phyloP scores from a whole-genome alignment of 257 asterid genomes.

The Verbena officinalis region DNA sequence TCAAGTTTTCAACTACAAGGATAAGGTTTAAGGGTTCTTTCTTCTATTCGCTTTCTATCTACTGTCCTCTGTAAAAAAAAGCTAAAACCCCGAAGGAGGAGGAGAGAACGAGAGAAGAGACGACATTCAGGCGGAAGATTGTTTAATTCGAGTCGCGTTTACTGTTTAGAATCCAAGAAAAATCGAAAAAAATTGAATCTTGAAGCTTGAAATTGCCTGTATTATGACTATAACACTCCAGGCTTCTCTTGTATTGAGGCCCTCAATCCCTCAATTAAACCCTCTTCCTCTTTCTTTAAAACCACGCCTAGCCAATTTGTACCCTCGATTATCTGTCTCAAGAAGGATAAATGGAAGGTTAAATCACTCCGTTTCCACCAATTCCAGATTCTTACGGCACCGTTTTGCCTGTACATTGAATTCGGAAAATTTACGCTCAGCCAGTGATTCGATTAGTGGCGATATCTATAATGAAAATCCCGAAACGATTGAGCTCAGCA shows the following conservation, averaged over 20 bases:
- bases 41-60: not conserved
- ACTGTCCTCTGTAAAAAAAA: not conserved
- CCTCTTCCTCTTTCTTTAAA: slow-evolving; percentile 33
- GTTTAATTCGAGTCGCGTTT: slow-evolving; percentile 18
- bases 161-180: slow-evolving; percentile 23
- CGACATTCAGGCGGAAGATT: not conserved
- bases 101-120: slow-evolving; percentile 6
- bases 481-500: slow-evolving; percentile 28
- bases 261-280: slow-evolving; percentile 40
- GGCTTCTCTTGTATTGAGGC: slow-evolving; percentile 54
- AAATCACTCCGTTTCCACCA: slow-evolving; percentile 25
- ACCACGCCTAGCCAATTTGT: slow-evolving; percentile 26
- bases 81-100: slow-evolving; percentile 19
- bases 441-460: slow-evolving; percentile 32
- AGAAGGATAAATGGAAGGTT: slow-evolving; percentile 26
- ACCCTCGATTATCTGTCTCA: slow-evolving; percentile 25
- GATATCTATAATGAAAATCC: slow-evolving; percentile 29
- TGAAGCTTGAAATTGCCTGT: slow-evolving; percentile 15
- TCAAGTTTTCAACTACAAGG: not conserved
- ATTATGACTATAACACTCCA: slow-evolving; percentile 51
- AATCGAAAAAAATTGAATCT: slow-evolving; percentile 8
- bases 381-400: slow-evolving; percentile 49
- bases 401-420: slow-evolving; percentile 55
- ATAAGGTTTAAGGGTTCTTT: not conserved
- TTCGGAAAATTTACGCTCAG: slow-evolving; percentile 45